Evolutionary conservation across 345 rosid genomes (phyloP).

Genomic region (Brassica napus): Da-Ae NC_063446.1:13484001-13484500

Average conservation of each 20-base stretch:
- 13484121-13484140: conserved; percentile 95
- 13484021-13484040: conserved; percentile 93
- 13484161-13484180: conserved; percentile 99
- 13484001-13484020: conserved; percentile 99
- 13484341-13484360: background rate
- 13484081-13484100: conserved; percentile 95
- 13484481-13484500: conserved; percentile 97
- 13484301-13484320: too few relatives aligned
- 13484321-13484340: too few relatives aligned
- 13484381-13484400: background rate
- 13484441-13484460: conserved; percentile 89
- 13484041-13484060: conserved; percentile 97
- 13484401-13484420: background rate
- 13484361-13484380: background rate
- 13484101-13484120: conserved; percentile 96
- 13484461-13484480: conserved; percentile 98
- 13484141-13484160: conserved; percentile 98
- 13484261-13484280: too few relatives aligned
- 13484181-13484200: background rate
- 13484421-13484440: background rate
- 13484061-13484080: conserved; percentile 92
- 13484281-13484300: too few relatives aligned
- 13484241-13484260: too few relatives aligned
- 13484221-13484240: background rate
- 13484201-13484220: too few relatives aligned